phyloP scores from a whole-genome alignment of 352 stramenopile genomes.

The Phytophthora litchii region DNA sequence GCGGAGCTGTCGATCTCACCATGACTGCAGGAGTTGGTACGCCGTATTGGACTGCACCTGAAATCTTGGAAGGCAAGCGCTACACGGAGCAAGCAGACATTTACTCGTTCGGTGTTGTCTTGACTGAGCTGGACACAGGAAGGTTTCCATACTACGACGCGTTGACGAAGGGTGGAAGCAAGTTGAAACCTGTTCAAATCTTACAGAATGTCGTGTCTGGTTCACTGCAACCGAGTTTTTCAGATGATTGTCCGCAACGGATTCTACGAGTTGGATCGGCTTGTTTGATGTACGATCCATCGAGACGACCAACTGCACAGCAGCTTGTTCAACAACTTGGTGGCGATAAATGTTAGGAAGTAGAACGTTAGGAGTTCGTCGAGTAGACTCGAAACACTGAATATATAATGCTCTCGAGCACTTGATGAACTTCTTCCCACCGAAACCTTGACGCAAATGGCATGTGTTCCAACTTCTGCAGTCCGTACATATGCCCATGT shows the following conservation, averaged over 20 bases:
- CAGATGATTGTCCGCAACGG: conserved; percentile 36
- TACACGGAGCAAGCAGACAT: conserved; percentile 69
- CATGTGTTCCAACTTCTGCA: neutral
- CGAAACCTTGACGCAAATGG: neutral
- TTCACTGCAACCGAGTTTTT: conserved; percentile 48
- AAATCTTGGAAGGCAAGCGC: conserved; percentile 58
- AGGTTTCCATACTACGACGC: conserved; percentile 37
- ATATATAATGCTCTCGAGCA: neutral
- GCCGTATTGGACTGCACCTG: conserved; percentile 80
- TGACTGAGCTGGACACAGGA: conserved; percentile 48
- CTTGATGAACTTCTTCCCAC: neutral
- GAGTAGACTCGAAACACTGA: neutral
- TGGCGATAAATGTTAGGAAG: neutral
- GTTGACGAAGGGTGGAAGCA: conserved; percentile 10
- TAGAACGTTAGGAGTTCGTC: neutral
- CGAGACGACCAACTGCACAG: conserved; percentile 5
- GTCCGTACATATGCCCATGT: conserved; percentile 7
- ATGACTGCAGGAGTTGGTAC: conserved; percentile 80
- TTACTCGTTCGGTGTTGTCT: conserved; percentile 73
- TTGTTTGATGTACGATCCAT: conserved; percentile 23
- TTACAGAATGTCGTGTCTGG: conserved; percentile 48
- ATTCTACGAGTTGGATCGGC: conserved; percentile 31
- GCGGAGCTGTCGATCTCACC: conserved; percentile 13
- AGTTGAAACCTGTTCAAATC: conserved; percentile 42
- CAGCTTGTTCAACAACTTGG: conserved; percentile 13